phyloP scores from a whole-genome alignment of 208 protist genomes.

The Sergeia podlipaevii region DNA sequence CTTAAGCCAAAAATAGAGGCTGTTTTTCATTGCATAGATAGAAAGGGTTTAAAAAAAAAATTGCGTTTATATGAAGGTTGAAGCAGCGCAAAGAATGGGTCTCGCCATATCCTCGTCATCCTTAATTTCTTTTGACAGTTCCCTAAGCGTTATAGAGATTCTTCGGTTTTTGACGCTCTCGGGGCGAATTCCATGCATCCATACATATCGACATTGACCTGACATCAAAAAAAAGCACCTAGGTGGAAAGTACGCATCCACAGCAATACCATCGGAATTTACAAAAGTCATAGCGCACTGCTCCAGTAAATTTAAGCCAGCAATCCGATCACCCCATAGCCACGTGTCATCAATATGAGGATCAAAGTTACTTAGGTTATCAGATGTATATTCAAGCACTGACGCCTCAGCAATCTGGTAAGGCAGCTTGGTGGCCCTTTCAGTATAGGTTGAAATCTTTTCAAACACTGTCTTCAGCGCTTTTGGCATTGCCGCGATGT shows the following conservation, averaged over 20 bases:
- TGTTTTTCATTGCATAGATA: no score
- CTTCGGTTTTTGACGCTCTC: conserved; percentile 53
- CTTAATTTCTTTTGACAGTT: conserved; percentile 58
- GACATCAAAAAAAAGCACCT: conserved; percentile 77
- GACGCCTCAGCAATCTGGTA: conserved; percentile 63
- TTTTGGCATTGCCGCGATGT: conserved; percentile 48
- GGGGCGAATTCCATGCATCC: conserved; percentile 85
- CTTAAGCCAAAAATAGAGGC: no score
- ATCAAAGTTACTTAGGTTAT: conserved; percentile 72
- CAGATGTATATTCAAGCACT: conserved; percentile 64
- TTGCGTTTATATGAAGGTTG: conserved; percentile 63
- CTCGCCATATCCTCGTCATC: conserved; percentile 17
- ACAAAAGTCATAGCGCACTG: conserved; percentile 84
- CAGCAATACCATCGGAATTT: conserved; percentile 25
- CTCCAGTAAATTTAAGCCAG: conserved; percentile 64
- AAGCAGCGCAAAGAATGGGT: conserved; percentile 31
- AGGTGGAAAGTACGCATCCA: conserved; percentile 69
- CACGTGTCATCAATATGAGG: conserved; percentile 90
- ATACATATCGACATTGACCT: conserved; percentile 54
- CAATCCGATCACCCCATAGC: conserved; percentile 87
- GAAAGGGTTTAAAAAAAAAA: no score
- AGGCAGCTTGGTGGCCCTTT: conserved; percentile 23
- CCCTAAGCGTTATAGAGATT: conserved; percentile 81
- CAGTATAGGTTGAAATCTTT: conserved; percentile 15
- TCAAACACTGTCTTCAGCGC: conserved; percentile 39